phyloP scores from a whole-genome alignment of 768 basidiomycete genomes.

The Boletus vinaceobasis region DNA sequence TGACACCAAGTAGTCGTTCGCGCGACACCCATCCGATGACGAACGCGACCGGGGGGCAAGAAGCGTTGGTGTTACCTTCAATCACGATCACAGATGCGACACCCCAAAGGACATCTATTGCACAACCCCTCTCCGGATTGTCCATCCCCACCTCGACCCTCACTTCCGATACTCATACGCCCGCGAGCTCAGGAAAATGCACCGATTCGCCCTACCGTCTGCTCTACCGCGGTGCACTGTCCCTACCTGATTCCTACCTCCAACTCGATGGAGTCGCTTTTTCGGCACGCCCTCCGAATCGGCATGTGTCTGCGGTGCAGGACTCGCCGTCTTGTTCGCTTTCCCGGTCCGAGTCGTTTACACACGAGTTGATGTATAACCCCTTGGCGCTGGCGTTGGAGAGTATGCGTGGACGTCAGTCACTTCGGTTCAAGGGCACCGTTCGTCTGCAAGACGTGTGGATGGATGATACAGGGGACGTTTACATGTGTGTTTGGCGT shows the following conservation, averaged over 20 bases:
- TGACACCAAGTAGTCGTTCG: neutral
- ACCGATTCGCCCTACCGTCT: slow-evolving; percentile 40
- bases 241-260: slow-evolving; percentile 69
- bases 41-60: neutral
- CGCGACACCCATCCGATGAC: neutral
- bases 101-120: slow-evolving; percentile 11
- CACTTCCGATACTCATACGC: neutral
- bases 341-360: slow-evolving; percentile 24
- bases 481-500: slow-evolving; percentile 43
- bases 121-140: neutral
- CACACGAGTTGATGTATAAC: slow-evolving; percentile 52
- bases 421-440: slow-evolving; percentile 55
- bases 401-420: slow-evolving; percentile 74
- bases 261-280: slow-evolving; percentile 75
- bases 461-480: slow-evolving; percentile 55
- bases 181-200: slow-evolving; percentile 1
- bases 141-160: slow-evolving; percentile 4
- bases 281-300: slow-evolving; percentile 42
- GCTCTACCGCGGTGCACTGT: slow-evolving; percentile 72
- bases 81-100: slow-evolving; percentile 21
- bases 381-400: slow-evolving; percentile 70
- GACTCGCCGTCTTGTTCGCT: slow-evolving; percentile 21
- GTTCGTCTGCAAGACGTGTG: slow-evolving; percentile 53
- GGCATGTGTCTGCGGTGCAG: slow-evolving; percentile 26
- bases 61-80: neutral